Evolutionary conservation across 768 basidiomycete genomes (phyloP), one percentile per base, ranked within the genome.

Genomic region (Hypsizygus marmoreus): DNA sequence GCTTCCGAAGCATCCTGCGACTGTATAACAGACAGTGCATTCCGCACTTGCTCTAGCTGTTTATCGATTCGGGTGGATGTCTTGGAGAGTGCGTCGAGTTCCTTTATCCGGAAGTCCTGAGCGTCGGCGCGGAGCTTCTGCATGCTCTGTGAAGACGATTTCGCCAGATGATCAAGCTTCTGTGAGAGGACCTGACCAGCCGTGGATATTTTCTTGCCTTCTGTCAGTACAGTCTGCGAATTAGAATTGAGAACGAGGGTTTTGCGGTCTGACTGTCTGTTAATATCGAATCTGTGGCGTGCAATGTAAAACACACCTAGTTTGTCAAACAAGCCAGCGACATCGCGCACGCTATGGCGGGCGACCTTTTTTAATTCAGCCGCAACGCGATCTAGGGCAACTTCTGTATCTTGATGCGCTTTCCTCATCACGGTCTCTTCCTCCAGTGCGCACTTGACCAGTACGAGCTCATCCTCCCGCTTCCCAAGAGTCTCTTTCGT

Each of bases 391-490:
- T 95, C 81, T 34, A 97, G 62, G 38, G 67, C 68, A 13, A 64
- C 67, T 65, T 97, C 95, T 5, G 83, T 91, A 38, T 76, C 70
- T 60, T 88, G 82, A 64, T 89, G 85, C 0, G 88, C 89, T 54
- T 86, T 75, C 26, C 90, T 76, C 13, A 97, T 80, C 22, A 88
- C 68, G 28, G 76, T 70, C 64, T 98, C 93, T 51, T 95, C 89
- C 53, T 91, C 84, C 36, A 95, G 68, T 8, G 83, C 79, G 4
- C 57, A 62, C 47, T 78, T 81, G n/a, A 75, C 76, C 20, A 62
- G 68, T 40, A 73, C 73, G 54, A 97, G 66, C 54, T 91, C 82
- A 1, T 59, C 70, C 44, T 81, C 75, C 47, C 74, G 83, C 33
- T 67, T 61, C 23, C 67, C 70, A 26, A 98, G 66, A 33, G 74